Evolutionary conservation across 805 yeast genomes (phyloP).

Genomic region (Ogataea zsoltii): DNA sequence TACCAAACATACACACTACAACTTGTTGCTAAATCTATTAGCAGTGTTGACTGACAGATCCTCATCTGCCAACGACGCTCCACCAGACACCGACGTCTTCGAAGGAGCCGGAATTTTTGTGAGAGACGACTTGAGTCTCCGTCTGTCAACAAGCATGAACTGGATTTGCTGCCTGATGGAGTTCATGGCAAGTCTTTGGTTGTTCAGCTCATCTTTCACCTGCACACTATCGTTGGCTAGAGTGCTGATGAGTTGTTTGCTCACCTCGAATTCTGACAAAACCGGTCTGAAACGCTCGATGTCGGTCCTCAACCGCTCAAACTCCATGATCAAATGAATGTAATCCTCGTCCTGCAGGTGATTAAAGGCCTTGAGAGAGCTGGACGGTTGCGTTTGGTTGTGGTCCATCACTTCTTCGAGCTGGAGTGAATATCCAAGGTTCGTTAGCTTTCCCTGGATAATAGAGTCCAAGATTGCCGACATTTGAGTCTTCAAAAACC

Average conservation of each 20-base stretch:
- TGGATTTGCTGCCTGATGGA: conserved; percentile 53
- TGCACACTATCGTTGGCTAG: conserved; percentile 29
- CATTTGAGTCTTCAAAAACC: conserved; percentile 42
- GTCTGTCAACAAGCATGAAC: conserved; percentile 45
- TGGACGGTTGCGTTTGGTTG: conserved; percentile 20
- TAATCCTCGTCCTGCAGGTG: conserved; percentile 27
- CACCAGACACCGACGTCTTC: background rate
- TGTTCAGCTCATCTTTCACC: conserved; percentile 48
- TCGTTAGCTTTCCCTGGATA: conserved; percentile 50
- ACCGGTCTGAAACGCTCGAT: conserved; percentile 35
- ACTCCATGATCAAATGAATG: conserved; percentile 39
- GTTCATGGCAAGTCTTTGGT: conserved; percentile 44
- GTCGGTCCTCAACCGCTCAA: conserved; percentile 45
- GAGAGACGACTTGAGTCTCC: conserved; percentile 28
- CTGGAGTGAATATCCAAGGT: conserved; percentile 48
- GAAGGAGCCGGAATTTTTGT: conserved; percentile 4
- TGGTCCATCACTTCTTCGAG: conserved; percentile 43
- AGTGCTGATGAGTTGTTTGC: conserved; percentile 25
- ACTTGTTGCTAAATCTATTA: conserved; percentile 19
- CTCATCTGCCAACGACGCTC: conserved; percentile 8
- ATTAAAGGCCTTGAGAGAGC: conserved; percentile 14
- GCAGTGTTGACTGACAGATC: conserved; percentile 15
- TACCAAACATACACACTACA: conserved; percentile 4
- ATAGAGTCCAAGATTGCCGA: conserved; percentile 47
- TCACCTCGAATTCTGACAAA: conserved; percentile 26